Evolutionary conservation across 768 basidiomycete species (phyloP), one percentile per base, ranked within the genome.

Genomic region (Thelephora aurantiotincta): DNA sequence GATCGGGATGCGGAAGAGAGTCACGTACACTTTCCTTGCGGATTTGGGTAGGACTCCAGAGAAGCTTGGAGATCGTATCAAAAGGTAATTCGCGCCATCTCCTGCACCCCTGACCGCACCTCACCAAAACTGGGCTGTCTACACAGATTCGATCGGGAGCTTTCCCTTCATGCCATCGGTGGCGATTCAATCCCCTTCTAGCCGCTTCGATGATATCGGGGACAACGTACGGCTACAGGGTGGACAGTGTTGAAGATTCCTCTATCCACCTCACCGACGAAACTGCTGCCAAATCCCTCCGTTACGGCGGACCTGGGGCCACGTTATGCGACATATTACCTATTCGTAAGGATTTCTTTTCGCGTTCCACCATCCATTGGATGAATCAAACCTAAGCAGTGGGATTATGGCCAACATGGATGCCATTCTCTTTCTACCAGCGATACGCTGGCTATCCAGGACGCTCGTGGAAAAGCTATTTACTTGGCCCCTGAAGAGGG

Each of bases 261-360:
- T 47, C 42, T 14, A 47, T 57, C 16, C 35, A 44, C 33, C 19
- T 50, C n/a, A 50, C 52, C 3, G 54, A 57, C n/a, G 23, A 44
- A 13, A 50, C 54, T 0, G 54, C 54, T 11, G 47, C 26, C 51
- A 35, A 57, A 56, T 6, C 51, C 57, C 9, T 47, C 43, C 11
- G 48, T 51, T 19, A 58, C 54, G 26, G 26, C 9, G 4, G 4
- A 16, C 38, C 38, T 2, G 38, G 56, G 13, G 55, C 61, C 11
- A 55, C 57, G 48, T 54, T 62, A 16, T 60, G 63, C 12, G 63
- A 64, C 50, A 61, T 64, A 50, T 58, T 64, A 48, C 63, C 63
- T 9, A 47, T 56, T 26, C 45, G 63, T 64, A 50, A 46, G 63
- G 47, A 56, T 41, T n/a, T 23, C n/a, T 30, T 30, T 30, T 30